Conservation (phyloP, 2,329 filamentous ascomycete genomes). For the Penicillium sp. region DNA sequence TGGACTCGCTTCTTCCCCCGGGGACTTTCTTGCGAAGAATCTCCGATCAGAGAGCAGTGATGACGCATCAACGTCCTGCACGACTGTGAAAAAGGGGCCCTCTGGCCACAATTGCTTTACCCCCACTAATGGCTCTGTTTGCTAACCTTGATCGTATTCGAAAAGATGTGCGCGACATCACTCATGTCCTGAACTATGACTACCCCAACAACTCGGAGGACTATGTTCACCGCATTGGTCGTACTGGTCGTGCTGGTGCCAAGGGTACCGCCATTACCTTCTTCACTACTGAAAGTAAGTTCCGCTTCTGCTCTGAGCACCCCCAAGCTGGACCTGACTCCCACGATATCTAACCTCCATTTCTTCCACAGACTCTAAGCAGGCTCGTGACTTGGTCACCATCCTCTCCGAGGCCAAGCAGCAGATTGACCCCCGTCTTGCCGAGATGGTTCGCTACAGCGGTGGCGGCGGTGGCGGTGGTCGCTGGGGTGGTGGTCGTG, state of each 20-base stretch:
- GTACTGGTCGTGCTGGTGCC: constrained; percentile 74
- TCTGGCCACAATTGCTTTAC: constrained; percentile 43
- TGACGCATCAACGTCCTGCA: constrained; percentile 62
- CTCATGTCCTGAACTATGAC: constrained; percentile 99
- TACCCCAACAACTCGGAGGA: constrained; percentile 90
- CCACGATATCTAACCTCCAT: constrained; percentile 17
- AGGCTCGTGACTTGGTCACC: constrained; percentile 92
- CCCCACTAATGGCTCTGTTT: constrained; percentile 56
- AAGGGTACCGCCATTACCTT: constrained; percentile 96
- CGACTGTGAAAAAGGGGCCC: constrained; percentile 57
- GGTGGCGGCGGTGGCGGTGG: constrained; percentile 76
- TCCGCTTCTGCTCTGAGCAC: background rate
- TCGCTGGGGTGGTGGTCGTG: constrained; percentile 59
- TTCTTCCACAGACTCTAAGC: constrained; percentile 70
- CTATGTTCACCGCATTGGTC: constrained; percentile 69
- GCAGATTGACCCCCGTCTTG: constrained; percentile 91
- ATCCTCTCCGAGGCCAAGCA: constrained; percentile 97
- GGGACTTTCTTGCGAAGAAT: constrained; percentile 45
- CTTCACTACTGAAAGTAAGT: constrained; percentile 99
- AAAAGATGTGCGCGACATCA: constrained; percentile 99
- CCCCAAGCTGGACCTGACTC: background rate
- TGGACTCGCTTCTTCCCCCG: constrained; percentile 51
- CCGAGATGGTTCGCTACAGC: constrained; percentile 92
- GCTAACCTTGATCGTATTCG: constrained; percentile 72
- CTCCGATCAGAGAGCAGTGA: constrained; percentile 59